Conservation (phyloP, 257 asterid species). For the Apocynum venetum region DNA sequence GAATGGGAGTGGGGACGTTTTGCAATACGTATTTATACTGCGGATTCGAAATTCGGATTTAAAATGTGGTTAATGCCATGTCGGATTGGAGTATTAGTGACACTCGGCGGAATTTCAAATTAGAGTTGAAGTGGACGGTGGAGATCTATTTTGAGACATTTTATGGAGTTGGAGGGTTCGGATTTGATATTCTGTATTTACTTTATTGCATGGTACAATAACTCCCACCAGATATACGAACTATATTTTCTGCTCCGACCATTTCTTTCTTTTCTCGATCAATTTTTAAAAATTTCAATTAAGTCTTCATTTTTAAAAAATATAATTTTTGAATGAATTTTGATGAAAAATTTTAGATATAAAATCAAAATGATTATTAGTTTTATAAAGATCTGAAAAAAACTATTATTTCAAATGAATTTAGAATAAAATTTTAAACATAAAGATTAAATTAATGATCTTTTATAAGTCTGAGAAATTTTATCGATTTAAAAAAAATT, state of each 20-base stretch:
- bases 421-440: no score
- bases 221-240: not conserved
- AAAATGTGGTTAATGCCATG: constrained; percentile 55
- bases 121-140: constrained; percentile 25
- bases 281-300: not conserved
- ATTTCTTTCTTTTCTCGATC: not conserved
- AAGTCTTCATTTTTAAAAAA: no score
- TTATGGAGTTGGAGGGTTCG: not conserved
- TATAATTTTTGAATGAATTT: no score
- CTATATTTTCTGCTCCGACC: not conserved
- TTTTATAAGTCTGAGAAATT: no score
- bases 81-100: constrained; percentile 33
- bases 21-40: constrained; percentile 24
- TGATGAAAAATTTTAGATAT: no score
- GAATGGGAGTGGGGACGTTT: constrained; percentile 9
- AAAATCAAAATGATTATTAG: no score
- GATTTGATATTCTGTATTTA: not conserved
- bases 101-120: constrained; percentile 44
- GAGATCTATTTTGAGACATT: constrained; percentile 14
- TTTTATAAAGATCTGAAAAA: no score
- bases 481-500: no score
- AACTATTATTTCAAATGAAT: no score
- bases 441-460: no score
- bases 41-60: constrained; percentile 90
- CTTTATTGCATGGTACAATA: not conserved